These are phyloP conservation scores for Persicaria tinctoria DNA, from an alignment of 148 eudicot species.

Conservation along the genomic window DNA sequence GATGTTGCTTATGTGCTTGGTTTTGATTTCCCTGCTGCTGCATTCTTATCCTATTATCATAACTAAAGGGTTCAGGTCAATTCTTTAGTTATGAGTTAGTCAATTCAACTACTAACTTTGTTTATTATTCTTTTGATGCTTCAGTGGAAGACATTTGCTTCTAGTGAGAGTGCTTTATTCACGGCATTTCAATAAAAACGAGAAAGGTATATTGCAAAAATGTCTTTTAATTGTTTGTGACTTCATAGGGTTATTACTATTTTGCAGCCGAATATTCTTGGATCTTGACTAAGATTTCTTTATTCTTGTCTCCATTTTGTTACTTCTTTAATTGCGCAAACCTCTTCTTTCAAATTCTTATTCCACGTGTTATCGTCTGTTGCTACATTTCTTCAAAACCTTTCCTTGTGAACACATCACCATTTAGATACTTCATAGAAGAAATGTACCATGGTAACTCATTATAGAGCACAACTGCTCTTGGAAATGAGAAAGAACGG, in stretches of 20 bases:
- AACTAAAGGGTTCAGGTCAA: too few species aligned
- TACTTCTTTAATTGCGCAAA: too few species aligned
- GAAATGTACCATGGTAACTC: constrained; percentile 80
- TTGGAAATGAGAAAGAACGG: constrained; percentile 85
- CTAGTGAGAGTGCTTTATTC: not conserved
- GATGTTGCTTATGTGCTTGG: too few species aligned
- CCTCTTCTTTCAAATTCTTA: constrained; percentile 6
- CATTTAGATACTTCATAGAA: constrained; percentile 66
- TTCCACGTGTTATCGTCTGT: constrained; percentile 15
- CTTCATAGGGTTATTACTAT: not conserved
- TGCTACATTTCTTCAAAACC: constrained; percentile 34
- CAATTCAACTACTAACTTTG: not conserved
- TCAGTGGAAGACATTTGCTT: not conserved
- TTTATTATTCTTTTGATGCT: not conserved
- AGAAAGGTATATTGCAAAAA: not conserved
- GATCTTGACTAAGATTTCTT: not conserved
- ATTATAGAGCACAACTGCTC: constrained; percentile 63
- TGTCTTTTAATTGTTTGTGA: not conserved
- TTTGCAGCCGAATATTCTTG: not conserved
- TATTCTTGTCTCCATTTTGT: not conserved
- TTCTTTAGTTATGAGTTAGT: too few species aligned
- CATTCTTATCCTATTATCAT: too few species aligned
- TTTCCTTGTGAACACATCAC: constrained; percentile 60
- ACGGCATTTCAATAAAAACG: not conserved
- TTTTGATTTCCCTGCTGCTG: too few species aligned